These are phyloP conservation scores for Gaultheria prostrata DNA, from an alignment of 148 eudicot species.

Conservation along the genomic window DNA sequence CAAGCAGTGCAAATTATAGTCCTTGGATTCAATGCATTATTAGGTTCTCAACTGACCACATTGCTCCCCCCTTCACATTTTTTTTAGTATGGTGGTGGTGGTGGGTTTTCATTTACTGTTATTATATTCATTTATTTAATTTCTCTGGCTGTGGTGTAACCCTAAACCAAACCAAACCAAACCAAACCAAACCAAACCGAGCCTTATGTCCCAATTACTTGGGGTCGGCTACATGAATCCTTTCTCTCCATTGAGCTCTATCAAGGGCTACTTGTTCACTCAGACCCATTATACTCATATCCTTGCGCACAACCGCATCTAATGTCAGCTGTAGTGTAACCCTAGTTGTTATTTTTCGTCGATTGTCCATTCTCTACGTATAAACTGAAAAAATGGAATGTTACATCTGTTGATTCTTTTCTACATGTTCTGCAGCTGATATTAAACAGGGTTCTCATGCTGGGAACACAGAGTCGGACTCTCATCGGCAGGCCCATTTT, in stretches of 20 bases:
- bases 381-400: background rate
- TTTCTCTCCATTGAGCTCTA: no score
- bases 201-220: no score
- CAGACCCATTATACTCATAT: no score
- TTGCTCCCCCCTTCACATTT: background rate
- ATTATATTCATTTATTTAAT: background rate
- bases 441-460: conserved; percentile 77
- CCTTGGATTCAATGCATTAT: background rate
- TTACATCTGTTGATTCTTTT: background rate
- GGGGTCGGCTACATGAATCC: no score
- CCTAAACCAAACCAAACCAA: no score
- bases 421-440: conserved; percentile 53
- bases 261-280: no score
- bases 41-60: background rate
- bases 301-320: no score
- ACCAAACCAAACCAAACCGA: no score
- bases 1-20: background rate
- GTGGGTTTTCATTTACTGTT: background rate
- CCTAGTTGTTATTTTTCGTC: background rate
- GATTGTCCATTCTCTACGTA: conserved; percentile 4
- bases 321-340: no score
- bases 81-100: background rate
- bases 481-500: conserved; percentile 86
- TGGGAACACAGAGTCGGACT: conserved; percentile 80
- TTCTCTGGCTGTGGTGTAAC: background rate